phyloP scores from a whole-genome alignment of 2,329 filamentous ascomycete genomes.

The Thelonectria discophora region DNA sequence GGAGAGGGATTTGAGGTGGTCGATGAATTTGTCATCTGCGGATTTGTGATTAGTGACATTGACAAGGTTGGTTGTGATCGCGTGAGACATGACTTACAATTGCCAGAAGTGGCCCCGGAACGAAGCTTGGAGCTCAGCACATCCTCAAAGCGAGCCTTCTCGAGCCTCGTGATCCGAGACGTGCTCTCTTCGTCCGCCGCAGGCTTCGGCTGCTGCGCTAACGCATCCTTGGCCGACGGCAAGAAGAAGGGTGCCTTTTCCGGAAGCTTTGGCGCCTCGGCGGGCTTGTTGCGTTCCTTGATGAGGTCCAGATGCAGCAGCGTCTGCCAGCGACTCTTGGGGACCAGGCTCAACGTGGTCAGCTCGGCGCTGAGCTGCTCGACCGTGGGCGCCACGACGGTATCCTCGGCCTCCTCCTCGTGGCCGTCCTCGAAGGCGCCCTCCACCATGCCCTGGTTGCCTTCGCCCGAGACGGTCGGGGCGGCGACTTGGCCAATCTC shows the following conservation, averaged over 20 bases:
- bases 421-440: conserved; percentile 73
- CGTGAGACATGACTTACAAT: conserved; percentile 65
- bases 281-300: conserved; percentile 92
- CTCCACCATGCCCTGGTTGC: conserved; percentile 77
- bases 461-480: conserved; percentile 85
- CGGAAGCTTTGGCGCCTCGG: conserved; percentile 87
- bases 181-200: conserved; percentile 55
- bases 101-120: conserved; percentile 60
- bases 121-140: conserved; percentile 67
- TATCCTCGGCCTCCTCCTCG: conserved; percentile 62
- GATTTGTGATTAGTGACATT: conserved; percentile 35
- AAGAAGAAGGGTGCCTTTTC: conserved; percentile 98
- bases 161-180: conserved; percentile 75
- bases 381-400: conserved; percentile 63
- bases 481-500: conserved; percentile 72
- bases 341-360: conserved; percentile 88
- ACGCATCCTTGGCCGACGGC: conserved; percentile 67
- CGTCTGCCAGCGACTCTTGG: conserved; percentile 93
- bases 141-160: conserved; percentile 65
- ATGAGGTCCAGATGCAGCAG: conserved; percentile 92
- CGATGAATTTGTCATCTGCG: conserved; percentile 72
- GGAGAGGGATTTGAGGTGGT: conserved; percentile 80
- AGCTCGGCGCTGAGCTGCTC: conserved; percentile 86
- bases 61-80: conserved; percentile 2
- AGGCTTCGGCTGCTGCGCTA: conserved; percentile 46